Conservation (phyloP, 345 rosid genomes). For the Salix viminalis region DNA sequence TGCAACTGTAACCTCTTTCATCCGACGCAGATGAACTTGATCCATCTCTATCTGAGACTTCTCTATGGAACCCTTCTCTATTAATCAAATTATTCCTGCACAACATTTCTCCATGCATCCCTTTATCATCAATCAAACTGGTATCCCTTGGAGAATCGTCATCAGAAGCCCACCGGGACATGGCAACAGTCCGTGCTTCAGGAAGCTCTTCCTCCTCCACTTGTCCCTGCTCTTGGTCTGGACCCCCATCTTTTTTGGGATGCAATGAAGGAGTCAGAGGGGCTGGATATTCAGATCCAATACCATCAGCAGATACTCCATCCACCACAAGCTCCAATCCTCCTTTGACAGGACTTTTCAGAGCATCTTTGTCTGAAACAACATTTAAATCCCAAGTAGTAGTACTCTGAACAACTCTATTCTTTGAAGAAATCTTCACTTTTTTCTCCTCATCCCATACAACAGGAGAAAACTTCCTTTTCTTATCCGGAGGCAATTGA, state of each 20-base stretch:
- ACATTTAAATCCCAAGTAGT: constrained; percentile 8
- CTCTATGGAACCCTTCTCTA: constrained; percentile 42
- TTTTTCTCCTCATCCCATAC: constrained; percentile 45
- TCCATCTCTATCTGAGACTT: constrained; percentile 26
- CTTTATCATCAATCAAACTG: constrained; percentile 23
- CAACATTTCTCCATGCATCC: constrained; percentile 15
- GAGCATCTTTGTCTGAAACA: constrained; percentile 19
- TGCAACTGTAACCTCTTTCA: constrained; percentile 21
- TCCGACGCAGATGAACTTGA: constrained; percentile 29
- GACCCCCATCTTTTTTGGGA: constrained; percentile 12
- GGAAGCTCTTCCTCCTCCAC: constrained; percentile 40
- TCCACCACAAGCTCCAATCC: constrained; percentile 12
- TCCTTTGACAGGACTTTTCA: constrained; percentile 3
- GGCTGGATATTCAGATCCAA: constrained; percentile 2
- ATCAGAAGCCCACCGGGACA: constrained; percentile 68
- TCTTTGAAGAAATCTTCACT: constrained; percentile 26
- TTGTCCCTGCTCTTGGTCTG: constrained; percentile 29
- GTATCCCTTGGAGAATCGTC: constrained; percentile 26
- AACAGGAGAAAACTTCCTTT: constrained; percentile 58
- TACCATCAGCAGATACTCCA: neutral
- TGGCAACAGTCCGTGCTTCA: constrained; percentile 35
- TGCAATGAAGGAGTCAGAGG: constrained; percentile 11
- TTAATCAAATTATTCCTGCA: constrained; percentile 28
- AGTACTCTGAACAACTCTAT: constrained; percentile 11
- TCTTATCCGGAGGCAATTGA: constrained; percentile 45